These are phyloP conservation scores for Bidens hawaiensis DNA, from an alignment of 140 eudicot genomes.

Conservation along the genomic window DNA sequence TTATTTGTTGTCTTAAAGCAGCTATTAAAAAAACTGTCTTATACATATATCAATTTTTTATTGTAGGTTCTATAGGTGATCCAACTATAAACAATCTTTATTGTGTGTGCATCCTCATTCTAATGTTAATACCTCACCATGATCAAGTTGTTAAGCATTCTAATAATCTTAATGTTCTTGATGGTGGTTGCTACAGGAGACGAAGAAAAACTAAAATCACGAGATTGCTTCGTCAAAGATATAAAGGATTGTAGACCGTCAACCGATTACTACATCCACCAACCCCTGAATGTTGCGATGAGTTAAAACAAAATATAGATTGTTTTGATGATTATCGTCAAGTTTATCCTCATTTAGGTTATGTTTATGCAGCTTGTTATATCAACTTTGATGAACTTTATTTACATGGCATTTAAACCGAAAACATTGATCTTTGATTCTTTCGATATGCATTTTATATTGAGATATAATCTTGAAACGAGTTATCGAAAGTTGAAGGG, in stretches of 20 bases:
- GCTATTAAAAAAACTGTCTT: not conserved
- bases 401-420: not conserved
- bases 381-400: slow-evolving; percentile 3
- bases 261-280: not conserved
- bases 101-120: not conserved
- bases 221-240: not conserved
- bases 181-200: not conserved
- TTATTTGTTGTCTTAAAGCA: not conserved
- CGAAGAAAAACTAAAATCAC: not conserved
- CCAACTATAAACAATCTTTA: not conserved
- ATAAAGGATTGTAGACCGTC: slow-evolving; percentile 1
- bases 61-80: not conserved
- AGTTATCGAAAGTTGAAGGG: too few relatives aligned
- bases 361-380: slow-evolving; percentile 10
- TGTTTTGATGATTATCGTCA: slow-evolving; percentile 8
- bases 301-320: slow-evolving; percentile 4
- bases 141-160: not conserved
- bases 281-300: not conserved
- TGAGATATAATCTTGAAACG: too few relatives aligned
- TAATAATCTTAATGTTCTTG: not conserved
- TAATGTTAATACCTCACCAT: not conserved
- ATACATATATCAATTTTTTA: not conserved
- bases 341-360: not conserved
- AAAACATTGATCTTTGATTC: not conserved
- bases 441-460: too few relatives aligned